Evolutionary conservation across 2,329 filamentous ascomycete genomes (phyloP), one percentile per base, ranked within the genome.

Genomic region (Monilinia fructicola): DNA sequence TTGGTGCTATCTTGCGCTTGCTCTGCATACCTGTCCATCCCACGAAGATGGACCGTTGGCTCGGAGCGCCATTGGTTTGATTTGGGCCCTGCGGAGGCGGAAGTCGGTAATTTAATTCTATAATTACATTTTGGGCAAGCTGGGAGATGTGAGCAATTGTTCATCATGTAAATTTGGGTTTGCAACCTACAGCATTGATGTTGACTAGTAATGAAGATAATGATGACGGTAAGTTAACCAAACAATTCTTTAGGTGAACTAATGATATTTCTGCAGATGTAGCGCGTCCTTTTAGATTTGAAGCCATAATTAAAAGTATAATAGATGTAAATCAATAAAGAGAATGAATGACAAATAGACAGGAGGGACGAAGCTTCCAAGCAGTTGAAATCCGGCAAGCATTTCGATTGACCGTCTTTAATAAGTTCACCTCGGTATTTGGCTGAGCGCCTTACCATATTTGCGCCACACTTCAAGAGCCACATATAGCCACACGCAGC

Each of bases 11-110:
- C 77, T 88, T 90, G 75, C 91, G 87, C 83, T 93, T 96, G 82
- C 93, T 97, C 71, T 93, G 90, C 92, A 99, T 96, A 73, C 95
- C 95, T 14, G 95, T 97, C 95, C 95, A 99, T 77, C 95, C 95
- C 68, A 96, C 83, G 77, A 90, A 99, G 73, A 96, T 83, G 58
- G 91, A 96, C 74, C 84, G 86, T 72, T 87, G 85, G 64, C 81
- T 78, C 9, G 81, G 76, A 62, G 82, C 77, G 50, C 81, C 75
- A 73, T 82, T 81, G 35, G 80, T 74, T 71, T 82, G 80, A 59
- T 78, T 75, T 62, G 81, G 74, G 65, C 79, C 76, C 65, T 85
- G 77, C 28, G 84, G 80, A 52, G 83, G 77, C 53, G 85, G 79
- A 69, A 84, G 84, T 74, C 88, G 87, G 79, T 90, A 96, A 77